phyloP scores from a whole-genome alignment of 2,329 filamentous ascomycete genomes.

The Trichoderma arundinaceum region DNA sequence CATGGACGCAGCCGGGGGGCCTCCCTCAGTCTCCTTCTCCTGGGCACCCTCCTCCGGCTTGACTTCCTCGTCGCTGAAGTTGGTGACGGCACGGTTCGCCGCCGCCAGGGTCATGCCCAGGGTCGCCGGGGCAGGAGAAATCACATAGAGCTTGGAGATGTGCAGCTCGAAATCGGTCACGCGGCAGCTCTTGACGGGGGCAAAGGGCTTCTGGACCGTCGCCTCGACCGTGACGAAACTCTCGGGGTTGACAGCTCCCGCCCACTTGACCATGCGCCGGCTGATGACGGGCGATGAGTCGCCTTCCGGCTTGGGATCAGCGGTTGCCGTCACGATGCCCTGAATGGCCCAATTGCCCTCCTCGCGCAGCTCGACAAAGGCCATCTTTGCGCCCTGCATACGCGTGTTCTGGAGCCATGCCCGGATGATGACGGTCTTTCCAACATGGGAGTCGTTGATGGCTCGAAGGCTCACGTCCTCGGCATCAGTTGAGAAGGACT shows the following conservation, averaged over 20 bases:
- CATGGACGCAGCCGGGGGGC: slow-evolving; percentile 68
- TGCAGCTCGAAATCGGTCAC: slow-evolving; percentile 85
- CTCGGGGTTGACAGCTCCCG: slow-evolving; percentile 74
- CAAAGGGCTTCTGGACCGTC: slow-evolving; percentile 77
- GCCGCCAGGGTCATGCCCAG: slow-evolving; percentile 64
- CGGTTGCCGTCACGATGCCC: slow-evolving; percentile 71
- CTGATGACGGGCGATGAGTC: slow-evolving; percentile 53
- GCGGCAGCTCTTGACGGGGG: slow-evolving; percentile 86
- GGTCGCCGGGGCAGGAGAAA: slow-evolving; percentile 66
- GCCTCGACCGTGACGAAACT: slow-evolving; percentile 84
- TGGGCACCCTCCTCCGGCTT: slow-evolving; percentile 41
- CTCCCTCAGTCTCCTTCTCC: slow-evolving; percentile 51
- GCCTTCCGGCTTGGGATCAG: slow-evolving; percentile 59
- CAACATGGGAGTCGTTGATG: slow-evolving; percentile 68
- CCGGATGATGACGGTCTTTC: slow-evolving; percentile 75
- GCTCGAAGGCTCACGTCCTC: slow-evolving; percentile 65
- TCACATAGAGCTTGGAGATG: slow-evolving; percentile 80
- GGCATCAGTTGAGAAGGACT: slow-evolving; percentile 49
- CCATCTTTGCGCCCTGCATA: slow-evolving; percentile 69
- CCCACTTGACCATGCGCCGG: slow-evolving; percentile 95
- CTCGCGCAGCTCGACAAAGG: slow-evolving; percentile 80
- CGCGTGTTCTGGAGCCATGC: slow-evolving; percentile 82
- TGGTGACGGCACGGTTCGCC: slow-evolving; percentile 60
- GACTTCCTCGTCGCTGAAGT: slow-evolving; percentile 63
- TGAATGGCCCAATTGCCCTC: slow-evolving; percentile 76